Base-by-base conservation (phyloP, 2,329 filamentous ascomycete species). In the Fusarium tuaranense region DNA sequence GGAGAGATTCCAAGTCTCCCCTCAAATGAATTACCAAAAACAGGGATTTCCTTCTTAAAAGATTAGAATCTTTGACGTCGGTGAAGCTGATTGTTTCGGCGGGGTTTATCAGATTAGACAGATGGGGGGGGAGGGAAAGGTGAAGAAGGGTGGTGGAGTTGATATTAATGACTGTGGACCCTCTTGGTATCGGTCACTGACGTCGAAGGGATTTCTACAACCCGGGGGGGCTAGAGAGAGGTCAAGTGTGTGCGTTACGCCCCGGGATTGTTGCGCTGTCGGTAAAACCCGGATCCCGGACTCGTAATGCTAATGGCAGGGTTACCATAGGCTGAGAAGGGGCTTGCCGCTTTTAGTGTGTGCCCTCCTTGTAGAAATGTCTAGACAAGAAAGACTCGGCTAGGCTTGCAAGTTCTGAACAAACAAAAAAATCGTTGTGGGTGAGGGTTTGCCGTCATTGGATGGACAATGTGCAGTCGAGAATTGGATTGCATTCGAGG, bases 241-340 rank as follows among this genome's bases (percentile, higher is more conserved):
- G 6, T 25, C 44, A 6, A 27, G 48, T 20, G 16, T n/a, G 48
- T 18, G 27, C 10, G n/a, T 34, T 34, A 10, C 32, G 32, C 32
- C 14, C 34, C 46, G 41, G 57, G 57, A 36, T 65, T 46, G 32
- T 63, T 58, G 65, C 61, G 67, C 39, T 62, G 61, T 72, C 76
- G 76, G 73, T 73, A 78, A 75, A 78, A 78, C 69, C 76, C 76
- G 76, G 76, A 64, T 66, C 69, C 70, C 55, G 71, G 73, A 41
- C 34, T 57, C 57, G 65, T 63, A 70, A 76, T 78, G 67, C 60
- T 79, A 84, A 84, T 84, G 75, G 79, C 78, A 80, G 80, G 80
- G 80, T 78, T 76, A 61, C 78, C 69, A 83, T 83, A 81, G 81
- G 80, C 72, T 71, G 59, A 66, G 57, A 44, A 30, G 27, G 34